Percentiles rank a stretch among this genome's conserved stretches.
phyloP scores from a whole-genome alignment of 2,329 filamentous ascomycete genomes.

The Colletotrichum sidae region DNA sequence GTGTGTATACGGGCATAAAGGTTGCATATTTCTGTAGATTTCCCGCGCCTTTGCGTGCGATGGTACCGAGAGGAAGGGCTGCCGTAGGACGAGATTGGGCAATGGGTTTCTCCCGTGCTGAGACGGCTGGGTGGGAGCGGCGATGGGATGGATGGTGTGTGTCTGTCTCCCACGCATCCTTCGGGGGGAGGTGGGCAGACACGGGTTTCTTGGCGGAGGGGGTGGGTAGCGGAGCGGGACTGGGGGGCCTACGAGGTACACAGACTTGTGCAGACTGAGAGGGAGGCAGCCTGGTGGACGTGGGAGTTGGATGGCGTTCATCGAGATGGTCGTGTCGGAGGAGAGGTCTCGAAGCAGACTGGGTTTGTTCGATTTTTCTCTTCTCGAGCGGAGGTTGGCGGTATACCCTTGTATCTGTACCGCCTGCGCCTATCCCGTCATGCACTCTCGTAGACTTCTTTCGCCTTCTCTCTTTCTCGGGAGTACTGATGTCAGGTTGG shows the following conservation, averaged over 20 bases:
- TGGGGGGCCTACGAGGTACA: neutral
- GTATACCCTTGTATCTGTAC: too few species aligned
- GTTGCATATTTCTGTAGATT: neutral
- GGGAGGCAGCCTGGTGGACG: too few species aligned
- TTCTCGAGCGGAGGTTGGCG: too few species aligned
- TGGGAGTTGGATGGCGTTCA: neutral
- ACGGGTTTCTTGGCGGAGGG: slow-evolving; percentile 30
- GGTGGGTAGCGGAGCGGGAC: slow-evolving; percentile 31
- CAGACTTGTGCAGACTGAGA: too few species aligned
- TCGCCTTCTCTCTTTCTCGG: neutral
- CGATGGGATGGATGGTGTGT: slow-evolving; percentile 12
- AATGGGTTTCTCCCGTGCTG: neutral
- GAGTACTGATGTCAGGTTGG: neutral
- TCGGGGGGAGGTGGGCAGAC: slow-evolving; percentile 12
- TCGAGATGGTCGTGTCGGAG: slow-evolving; percentile 16
- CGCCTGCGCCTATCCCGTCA: too few species aligned
- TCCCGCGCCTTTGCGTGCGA: too few species aligned
- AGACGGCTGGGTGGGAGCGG: neutral
- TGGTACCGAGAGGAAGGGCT: neutral
- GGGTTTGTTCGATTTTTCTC: neutral
- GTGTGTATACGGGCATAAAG: neutral
- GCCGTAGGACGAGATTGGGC: too few species aligned
- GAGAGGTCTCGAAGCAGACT: slow-evolving; percentile 12
- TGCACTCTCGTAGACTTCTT: neutral
- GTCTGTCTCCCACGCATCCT: slow-evolving; percentile 12